These are phyloP conservation scores for Colletotrichum orbiculare DNA, from an alignment of 2,329 filamentous ascomycete species.

Conservation along the genomic window DNA sequence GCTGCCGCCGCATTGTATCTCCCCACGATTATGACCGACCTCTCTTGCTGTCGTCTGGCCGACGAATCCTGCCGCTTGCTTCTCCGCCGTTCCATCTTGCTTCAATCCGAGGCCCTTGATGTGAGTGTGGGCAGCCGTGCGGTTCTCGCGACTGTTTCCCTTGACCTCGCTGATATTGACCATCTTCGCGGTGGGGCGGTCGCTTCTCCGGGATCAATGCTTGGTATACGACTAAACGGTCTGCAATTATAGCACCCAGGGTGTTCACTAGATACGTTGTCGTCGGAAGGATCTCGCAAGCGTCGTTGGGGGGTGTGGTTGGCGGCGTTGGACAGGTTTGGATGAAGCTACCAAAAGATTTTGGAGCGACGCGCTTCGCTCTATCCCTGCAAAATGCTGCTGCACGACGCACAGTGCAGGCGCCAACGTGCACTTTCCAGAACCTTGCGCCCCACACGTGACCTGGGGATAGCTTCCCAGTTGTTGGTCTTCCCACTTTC, in stretches of 20 bases:
- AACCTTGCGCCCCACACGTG: constrained; percentile 34
- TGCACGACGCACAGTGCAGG: constrained; percentile 30
- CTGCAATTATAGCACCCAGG: background rate
- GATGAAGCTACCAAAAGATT: constrained; percentile 38
- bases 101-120: constrained; percentile 95
- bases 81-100: constrained; percentile 86
- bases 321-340: constrained; percentile 25
- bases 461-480: constrained; percentile 28
- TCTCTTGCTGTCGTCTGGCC: constrained; percentile 90
- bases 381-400: constrained; percentile 33
- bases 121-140: constrained; percentile 96
- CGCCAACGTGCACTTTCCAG: constrained; percentile 24
- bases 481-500: constrained; percentile 17
- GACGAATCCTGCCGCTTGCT: constrained; percentile 84
- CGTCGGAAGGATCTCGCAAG: constrained; percentile 7
- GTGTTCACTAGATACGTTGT: constrained; percentile 15
- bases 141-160: constrained; percentile 92
- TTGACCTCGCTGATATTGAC: constrained; percentile 95
- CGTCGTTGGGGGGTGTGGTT: constrained; percentile 6
- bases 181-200: constrained; percentile 63
- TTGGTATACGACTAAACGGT: constrained; percentile 24
- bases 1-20: background rate
- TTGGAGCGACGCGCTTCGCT: constrained; percentile 36
- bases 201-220: constrained; percentile 34
- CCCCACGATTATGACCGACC: constrained; percentile 60